phyloP scores from a whole-genome alignment of 495 filamentous ascomycete genomes.

The Podospora conica region DNA sequence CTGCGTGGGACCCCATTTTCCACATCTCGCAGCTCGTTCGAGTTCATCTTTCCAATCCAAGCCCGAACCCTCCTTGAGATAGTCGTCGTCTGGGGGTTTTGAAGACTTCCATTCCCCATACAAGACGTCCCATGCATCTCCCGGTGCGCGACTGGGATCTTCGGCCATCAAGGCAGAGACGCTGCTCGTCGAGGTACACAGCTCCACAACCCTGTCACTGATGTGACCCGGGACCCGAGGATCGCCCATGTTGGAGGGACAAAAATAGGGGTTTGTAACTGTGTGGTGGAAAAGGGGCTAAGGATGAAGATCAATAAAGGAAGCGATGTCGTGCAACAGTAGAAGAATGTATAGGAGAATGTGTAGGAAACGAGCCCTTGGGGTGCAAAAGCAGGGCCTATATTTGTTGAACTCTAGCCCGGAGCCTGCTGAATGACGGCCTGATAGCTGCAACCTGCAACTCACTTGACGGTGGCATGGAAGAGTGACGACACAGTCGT shows the following conservation, averaged over 20 bases:
- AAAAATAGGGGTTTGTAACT: background rate
- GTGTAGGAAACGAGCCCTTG: background rate
- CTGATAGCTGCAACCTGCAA: background rate
- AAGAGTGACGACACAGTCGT: background rate
- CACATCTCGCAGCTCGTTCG: constrained; percentile 50
- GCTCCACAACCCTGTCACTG: constrained; percentile 23
- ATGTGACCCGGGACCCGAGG: constrained; percentile 4
- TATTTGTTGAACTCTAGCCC: background rate
- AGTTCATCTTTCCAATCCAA: constrained; percentile 37
- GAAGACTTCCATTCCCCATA: constrained; percentile 34
- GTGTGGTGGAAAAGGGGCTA: background rate
- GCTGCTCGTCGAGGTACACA: constrained; percentile 47
- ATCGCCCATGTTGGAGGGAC: constrained; percentile 12
- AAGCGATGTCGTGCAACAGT: background rate
- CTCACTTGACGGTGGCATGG: background rate
- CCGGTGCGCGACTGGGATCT: constrained; percentile 47
- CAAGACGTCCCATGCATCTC: constrained; percentile 49
- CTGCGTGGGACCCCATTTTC: constrained; percentile 57
- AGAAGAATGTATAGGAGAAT: background rate
- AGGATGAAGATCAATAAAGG: background rate
- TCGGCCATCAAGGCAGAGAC: constrained; percentile 52
- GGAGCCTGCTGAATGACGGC: background rate
- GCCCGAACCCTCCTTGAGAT: background rate
- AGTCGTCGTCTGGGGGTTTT: constrained; percentile 7
- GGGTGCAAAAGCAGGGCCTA: background rate